Conservation (phyloP, 768 basidiomycete genomes). For the Naganishia friedmannii region DNA sequence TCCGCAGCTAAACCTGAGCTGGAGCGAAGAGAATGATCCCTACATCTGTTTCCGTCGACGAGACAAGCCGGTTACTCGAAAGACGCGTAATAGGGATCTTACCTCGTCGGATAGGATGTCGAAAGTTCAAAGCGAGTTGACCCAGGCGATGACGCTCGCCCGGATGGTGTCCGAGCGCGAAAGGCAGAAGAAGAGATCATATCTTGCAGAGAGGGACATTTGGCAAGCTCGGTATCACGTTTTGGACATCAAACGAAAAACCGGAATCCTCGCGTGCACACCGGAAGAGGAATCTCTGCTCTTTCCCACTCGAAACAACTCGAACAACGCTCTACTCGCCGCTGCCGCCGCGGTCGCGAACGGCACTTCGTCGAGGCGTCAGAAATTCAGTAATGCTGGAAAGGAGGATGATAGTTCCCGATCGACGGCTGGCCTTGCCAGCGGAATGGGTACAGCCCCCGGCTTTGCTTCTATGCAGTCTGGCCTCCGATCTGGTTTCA, state of each 20-base stretch:
- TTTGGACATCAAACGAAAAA: slow-evolving; percentile 75
- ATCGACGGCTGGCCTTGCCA: slow-evolving; percentile 6
- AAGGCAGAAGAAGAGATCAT: slow-evolving; percentile 66
- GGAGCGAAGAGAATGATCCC: slow-evolving; percentile 82
- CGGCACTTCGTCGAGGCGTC: not conserved
- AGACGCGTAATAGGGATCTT: slow-evolving; percentile 86
- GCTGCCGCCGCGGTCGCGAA: slow-evolving; percentile 4
- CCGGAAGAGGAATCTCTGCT: slow-evolving; percentile 52
- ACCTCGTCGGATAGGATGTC: slow-evolving; percentile 83
- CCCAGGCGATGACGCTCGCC: slow-evolving; percentile 70
- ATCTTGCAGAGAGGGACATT: slow-evolving; percentile 61
- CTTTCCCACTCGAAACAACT: slow-evolving; percentile 29
- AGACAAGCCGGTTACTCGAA: slow-evolving; percentile 88
- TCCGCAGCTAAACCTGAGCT: slow-evolving; percentile 82
- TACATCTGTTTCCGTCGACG: slow-evolving; percentile 96
- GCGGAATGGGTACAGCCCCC: not conserved
- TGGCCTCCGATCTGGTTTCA: slow-evolving; percentile 52
- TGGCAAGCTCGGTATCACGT: slow-evolving; percentile 77
- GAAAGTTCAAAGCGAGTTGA: slow-evolving; percentile 73
- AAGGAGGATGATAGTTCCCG: slow-evolving; percentile 40
- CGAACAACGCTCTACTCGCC: not conserved
- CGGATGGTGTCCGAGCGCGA: slow-evolving; percentile 69
- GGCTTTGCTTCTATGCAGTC: slow-evolving; percentile 40
- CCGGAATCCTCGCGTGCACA: slow-evolving; percentile 49
- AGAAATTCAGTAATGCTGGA: slow-evolving; percentile 35